A percentile compares a stretch with the other conserved stretches of the same genome.
These are phyloP conservation scores for Gossypium davidsonii DNA, from an alignment of 441 rosid genomes.

Conservation along the genomic window DNA sequence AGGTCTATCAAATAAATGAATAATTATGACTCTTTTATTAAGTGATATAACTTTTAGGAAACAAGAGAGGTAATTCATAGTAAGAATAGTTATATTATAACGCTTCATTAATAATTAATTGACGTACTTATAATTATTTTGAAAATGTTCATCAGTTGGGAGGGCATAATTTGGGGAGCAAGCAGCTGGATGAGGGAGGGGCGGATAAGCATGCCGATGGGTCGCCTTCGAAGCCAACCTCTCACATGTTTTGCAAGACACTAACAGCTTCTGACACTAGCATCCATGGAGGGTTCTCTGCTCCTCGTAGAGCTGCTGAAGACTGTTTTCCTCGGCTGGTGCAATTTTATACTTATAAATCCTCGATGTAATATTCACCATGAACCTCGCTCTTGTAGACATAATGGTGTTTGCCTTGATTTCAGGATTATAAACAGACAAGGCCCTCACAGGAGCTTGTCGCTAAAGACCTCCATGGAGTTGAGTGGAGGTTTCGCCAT, in stretches of 20 bases:
- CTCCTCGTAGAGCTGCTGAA: conserved; percentile 97
- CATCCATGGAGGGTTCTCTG: conserved; percentile 96
- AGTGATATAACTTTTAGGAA: too few species aligned
- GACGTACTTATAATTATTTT: too few species aligned
- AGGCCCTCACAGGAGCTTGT: conserved; percentile 97
- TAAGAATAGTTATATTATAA: too few species aligned
- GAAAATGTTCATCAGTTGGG: conserved; percentile 29
- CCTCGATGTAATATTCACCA: background rate
- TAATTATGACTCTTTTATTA: too few species aligned
- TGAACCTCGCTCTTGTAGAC: background rate
- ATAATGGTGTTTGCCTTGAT: background rate
- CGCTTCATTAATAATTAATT: too few species aligned
- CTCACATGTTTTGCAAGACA: conserved; percentile 98
- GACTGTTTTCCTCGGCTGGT: conserved; percentile 99
- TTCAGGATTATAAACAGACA: conserved; percentile 84
- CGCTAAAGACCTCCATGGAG: conserved; percentile 91
- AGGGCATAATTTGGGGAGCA: conserved; percentile 42
- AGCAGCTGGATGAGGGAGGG: conserved; percentile 33
- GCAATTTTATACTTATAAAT: conserved; percentile 7
- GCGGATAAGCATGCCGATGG: conserved; percentile 61
- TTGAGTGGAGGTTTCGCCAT: conserved; percentile 91
- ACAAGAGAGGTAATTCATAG: too few species aligned
- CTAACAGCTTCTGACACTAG: conserved; percentile 99
- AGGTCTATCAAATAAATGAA: too few species aligned
- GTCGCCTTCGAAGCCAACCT: conserved; percentile 47